Evolutionary conservation across 164 flowering plant genomes (phyloP), one percentile per base, ranked within the genome.

Genomic region (Liriodendron chinense): DNA sequence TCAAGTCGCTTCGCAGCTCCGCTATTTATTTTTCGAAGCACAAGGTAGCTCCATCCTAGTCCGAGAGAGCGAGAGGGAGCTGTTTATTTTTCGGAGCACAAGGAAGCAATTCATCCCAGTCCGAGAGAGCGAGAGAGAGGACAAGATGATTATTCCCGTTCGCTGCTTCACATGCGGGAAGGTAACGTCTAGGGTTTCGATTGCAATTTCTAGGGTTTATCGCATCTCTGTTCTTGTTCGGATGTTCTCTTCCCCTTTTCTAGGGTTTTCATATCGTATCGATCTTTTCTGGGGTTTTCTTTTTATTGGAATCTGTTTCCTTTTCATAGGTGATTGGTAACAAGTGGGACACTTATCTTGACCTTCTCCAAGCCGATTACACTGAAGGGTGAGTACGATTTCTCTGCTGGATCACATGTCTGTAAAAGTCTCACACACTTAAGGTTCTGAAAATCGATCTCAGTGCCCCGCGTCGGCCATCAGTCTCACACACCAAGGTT

Each of bases 151-250:
- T 9, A 92, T 93, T 21, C 98, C 96, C 1, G 98, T 90, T 48
- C 94, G 98, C 7, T 93, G 96, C 74, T 93, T 93, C 84, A 92
- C 98, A 74, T 89, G 96, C 71, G 94, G 96, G 43, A 93, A 93
- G 92, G 96, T 91, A 68, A 69, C 8, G 22, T 9, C 3, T 34
- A 34, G 7, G 43, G 43, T 34, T 34, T 34, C 5, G 43, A 34
- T 34, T 4, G 43, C 5, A 34, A 1, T 53, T 7, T 69, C 9
- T 2, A 21, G 64, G 23, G 12, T 57, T 24, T 56, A 0, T 34
- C 5, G 43, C 7, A 34, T 34, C 43, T 34, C 43, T 34, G 43
- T 34, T 34, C 57, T 71, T 28, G 2, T 25, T 25, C 6, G 10
- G n/a, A 12, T 24, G 22, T 71, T 23, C 21, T 16, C 23, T 26